Conservation (phyloP, 1,284 basidiomycete genomes). For the Leccinum variabile region DNA sequence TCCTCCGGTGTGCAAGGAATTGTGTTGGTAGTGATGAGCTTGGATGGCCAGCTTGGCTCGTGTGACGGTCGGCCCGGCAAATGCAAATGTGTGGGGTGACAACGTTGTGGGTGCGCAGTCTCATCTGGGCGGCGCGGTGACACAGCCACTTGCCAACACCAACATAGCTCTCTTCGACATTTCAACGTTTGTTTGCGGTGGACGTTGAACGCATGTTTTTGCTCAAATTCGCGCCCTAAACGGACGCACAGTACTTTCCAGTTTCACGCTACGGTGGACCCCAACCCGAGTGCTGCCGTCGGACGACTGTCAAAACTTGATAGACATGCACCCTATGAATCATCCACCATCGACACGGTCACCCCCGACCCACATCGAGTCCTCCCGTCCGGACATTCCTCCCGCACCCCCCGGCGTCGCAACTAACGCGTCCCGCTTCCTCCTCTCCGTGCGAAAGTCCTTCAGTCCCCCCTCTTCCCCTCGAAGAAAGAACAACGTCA, state of each 20-base stretch:
- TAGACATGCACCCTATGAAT: slow-evolving; percentile 17
- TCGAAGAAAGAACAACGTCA: slow-evolving; percentile 22
- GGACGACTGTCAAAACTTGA: not conserved
- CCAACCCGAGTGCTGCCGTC: not conserved
- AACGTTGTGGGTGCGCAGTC: not conserved
- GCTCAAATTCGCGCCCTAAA: not conserved
- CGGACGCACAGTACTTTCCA: not conserved
- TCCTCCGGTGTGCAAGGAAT: not conserved
- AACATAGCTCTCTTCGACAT: not conserved
- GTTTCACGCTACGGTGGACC: not conserved
- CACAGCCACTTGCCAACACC: slow-evolving; percentile 20
- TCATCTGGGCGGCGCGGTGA: not conserved
- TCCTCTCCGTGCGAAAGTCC: slow-evolving; percentile 34
- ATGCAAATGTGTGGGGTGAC: not conserved
- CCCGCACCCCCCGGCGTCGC: slow-evolving; percentile 16
- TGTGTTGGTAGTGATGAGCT: not conserved
- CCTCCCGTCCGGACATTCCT: not conserved
- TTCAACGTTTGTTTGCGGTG: not conserved
- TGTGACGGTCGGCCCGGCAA: not conserved
- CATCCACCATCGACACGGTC: slow-evolving; percentile 19
- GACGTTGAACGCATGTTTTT: slow-evolving; percentile 18
- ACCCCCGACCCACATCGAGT: slow-evolving; percentile 15
- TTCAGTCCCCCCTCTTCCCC: slow-evolving; percentile 24
- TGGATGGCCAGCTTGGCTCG: not conserved
- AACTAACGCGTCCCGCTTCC: slow-evolving; percentile 31